Base-by-base conservation (phyloP, 208 protist genomes). In the Kentomonas sorsogonicus region DNA sequence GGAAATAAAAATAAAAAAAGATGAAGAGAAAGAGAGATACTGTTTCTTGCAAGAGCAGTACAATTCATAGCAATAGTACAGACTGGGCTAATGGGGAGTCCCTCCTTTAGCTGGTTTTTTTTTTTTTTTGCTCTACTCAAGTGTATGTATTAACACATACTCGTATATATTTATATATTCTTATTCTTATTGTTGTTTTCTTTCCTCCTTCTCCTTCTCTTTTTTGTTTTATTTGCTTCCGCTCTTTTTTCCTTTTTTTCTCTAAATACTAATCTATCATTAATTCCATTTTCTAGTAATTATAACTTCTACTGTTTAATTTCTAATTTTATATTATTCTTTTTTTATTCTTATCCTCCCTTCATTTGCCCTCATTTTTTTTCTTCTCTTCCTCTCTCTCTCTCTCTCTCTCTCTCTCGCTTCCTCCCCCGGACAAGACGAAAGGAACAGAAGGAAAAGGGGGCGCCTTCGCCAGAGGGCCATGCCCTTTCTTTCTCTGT, bases 1-100 rank as follows among this genome's bases (percentile, higher is more conserved):
- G 22, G 15, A 22, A 44, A 57, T 46, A 57, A 33, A 20, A 13
- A 65, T 63, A 65, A 66, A 53, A 44, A 61, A 56, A 52, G 23
- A 40, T 26, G 29, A 54, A 62, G 22, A 55, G 46, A 53, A 59
- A 50, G 0, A 53, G 40, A 29, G 16, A 53, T n/a, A 18, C 31
- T 9, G 10, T n/a, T 16, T 23, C 23, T 40, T 5, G 10, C 26
- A n/a, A n/a, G n/a, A n/a, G n/a, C n/a, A n/a, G n/a, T n/a, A n/a
- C n/a, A n/a, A n/a, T n/a, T n/a, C n/a, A n/a, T n/a, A n/a, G n/a
- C n/a, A n/a, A n/a, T n/a, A n/a, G n/a, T n/a, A n/a, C n/a, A n/a
- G n/a, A n/a, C n/a, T n/a, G n/a, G n/a, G n/a, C n/a, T n/a, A n/a
- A n/a, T n/a, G n/a, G n/a, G n/a, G n/a, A n/a, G n/a, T 38, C 3